These are phyloP conservation scores for Pleodorina starrii DNA, from an alignment of 139 green algal genomes.

Conservation along the genomic window DNA sequence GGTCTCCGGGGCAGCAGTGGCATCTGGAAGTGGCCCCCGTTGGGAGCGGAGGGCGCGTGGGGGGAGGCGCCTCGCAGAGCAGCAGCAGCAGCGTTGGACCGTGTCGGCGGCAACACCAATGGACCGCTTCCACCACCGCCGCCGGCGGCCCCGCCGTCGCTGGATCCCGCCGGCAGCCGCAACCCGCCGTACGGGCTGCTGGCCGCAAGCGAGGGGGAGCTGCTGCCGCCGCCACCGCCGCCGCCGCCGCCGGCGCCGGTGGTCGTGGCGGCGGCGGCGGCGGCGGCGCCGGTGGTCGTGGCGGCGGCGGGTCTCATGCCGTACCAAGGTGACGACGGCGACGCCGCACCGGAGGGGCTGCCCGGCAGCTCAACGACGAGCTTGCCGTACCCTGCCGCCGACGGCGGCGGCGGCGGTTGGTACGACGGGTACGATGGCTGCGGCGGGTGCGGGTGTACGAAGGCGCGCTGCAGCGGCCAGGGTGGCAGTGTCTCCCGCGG, in stretches of 20 bases:
- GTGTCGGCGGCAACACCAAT: slow-evolving; percentile 17
- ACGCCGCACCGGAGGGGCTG: not conserved
- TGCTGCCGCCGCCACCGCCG: too few species aligned
- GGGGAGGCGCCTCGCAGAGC: not conserved
- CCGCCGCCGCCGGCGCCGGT: too few species aligned
- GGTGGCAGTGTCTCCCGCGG: slow-evolving; percentile 30
- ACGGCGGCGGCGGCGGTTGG: not conserved
- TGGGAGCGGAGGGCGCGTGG: not conserved
- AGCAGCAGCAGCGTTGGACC: too few species aligned
- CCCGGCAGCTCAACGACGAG: not conserved
- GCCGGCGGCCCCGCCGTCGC: not conserved
- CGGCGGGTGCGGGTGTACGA: slow-evolving; percentile 4
- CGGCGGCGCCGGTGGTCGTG: not conserved
- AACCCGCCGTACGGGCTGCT: not conserved
- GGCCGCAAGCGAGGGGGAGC: not conserved
- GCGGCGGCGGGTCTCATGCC: not conserved
- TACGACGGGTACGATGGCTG: not conserved
- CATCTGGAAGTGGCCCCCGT: not conserved
- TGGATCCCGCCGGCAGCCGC: not conserved
- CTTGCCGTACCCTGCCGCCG: not conserved
- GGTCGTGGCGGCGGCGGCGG: not conserved
- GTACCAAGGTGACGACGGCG: not conserved
- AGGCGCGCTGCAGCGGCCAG: slow-evolving; percentile 42
- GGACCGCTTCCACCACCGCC: not conserved
- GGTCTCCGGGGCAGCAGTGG: not conserved